Base-by-base conservation (phyloP, 1,284 basidiomycete genomes). In the Microbotryum scabiosae region DNA sequence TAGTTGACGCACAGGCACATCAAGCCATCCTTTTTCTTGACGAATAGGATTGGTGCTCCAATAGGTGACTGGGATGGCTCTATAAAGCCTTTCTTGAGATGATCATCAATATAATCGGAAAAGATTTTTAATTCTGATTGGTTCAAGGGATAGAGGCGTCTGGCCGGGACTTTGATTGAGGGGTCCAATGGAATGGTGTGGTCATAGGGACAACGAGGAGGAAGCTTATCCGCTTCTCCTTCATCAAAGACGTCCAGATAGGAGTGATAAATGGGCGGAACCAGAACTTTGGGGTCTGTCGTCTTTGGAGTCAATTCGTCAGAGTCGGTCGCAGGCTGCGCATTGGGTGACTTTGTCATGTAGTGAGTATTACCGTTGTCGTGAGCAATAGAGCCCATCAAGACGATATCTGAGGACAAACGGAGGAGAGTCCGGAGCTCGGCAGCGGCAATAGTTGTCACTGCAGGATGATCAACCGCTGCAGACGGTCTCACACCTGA, bases 1-100 rank as follows among this genome's bases (percentile, higher is more conserved):
- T 78, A 82, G 62, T 82, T 77, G 1, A 79, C 73, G 56, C 77
- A 78, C 0, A 79, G 72, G 0, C 75, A 66, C 0, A 78, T 65
- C 0, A 63, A 57, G 6, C 78, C 76, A 62, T 78, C 76, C 67
- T 81, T 81, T 68, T 81, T 81, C 54, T 74, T 73, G 41, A 79
- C 74, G 61, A 82, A 82, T 1, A 82, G 73, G 48, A 81, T 69
- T 0, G 78, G 78, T 0, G 79, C 67, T 0, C 70, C 75, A 23
- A 72, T 41, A 3, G 36, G 59, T 21, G 55, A 61, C 23, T 52
- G 14, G 3, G 55, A 61, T 21, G 28, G 23, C 5, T 51, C 51
- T 9, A 64, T 65, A 43, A 61, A 55, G 2, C 62, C 62, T 52
- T 63, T 61, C 23, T 5, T 18, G 4, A 60, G 50, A 16, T 47